phyloP scores from a whole-genome alignment of 805 yeast genomes.

The Cyberlindnera maclurae region DNA sequence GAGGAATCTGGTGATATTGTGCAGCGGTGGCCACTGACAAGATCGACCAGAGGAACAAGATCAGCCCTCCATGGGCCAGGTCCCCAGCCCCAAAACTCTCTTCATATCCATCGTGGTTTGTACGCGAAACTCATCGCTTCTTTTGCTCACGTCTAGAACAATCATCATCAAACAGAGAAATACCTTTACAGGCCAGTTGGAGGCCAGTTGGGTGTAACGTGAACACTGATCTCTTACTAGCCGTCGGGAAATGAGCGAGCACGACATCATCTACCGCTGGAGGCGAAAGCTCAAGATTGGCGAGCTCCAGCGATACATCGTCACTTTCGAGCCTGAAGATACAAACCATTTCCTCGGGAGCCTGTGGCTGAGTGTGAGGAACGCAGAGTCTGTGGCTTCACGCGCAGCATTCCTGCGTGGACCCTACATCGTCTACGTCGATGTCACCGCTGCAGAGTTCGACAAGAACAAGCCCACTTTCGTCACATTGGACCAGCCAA shows the following conservation, averaged over 20 bases:
- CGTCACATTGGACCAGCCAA: constrained; percentile 73
- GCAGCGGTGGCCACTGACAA: too few relatives aligned
- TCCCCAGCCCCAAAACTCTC: too few relatives aligned
- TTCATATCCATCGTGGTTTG: too few relatives aligned
- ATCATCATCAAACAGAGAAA: too few relatives aligned
- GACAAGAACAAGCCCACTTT: constrained; percentile 43
- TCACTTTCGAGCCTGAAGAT: constrained; percentile 32
- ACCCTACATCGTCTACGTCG: constrained; percentile 69
- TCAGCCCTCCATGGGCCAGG: too few relatives aligned
- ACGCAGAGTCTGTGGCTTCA: constrained; percentile 50
- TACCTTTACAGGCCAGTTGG: too few relatives aligned
- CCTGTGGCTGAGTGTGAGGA: constrained; percentile 52
- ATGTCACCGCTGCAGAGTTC: constrained; percentile 51
- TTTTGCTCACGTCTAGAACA: too few relatives aligned
- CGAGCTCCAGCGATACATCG: constrained; percentile 47
- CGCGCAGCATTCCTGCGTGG: constrained; percentile 74
- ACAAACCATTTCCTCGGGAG: constrained; percentile 24
- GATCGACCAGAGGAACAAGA: too few relatives aligned
- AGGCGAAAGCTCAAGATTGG: constrained; percentile 38
- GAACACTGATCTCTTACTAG: too few relatives aligned
- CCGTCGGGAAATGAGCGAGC: constrained; percentile 3
- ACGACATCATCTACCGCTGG: constrained; percentile 30
- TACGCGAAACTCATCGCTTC: too few relatives aligned
- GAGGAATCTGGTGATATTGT: too few relatives aligned
- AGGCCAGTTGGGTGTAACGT: too few relatives aligned